Evolutionary conservation across 148 eudicot species (phyloP).

Genomic region (Talinum fruticosum): DNA sequence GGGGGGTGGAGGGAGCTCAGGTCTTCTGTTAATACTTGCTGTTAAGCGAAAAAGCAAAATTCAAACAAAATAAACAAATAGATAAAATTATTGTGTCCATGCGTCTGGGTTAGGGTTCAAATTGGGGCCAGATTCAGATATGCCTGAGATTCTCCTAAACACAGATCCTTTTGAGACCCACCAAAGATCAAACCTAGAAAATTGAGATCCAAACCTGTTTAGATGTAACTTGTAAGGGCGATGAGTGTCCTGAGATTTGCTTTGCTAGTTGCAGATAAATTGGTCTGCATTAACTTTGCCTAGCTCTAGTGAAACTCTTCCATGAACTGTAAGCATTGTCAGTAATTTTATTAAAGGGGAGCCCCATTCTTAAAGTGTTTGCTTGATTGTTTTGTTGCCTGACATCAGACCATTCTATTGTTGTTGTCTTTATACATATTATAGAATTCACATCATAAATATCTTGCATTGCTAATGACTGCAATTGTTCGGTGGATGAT

Average conservation of each 20-base stretch:
- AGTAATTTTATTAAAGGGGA: neutral
- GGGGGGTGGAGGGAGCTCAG: no score
- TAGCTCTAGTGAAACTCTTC: neutral
- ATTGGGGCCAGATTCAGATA: neutral
- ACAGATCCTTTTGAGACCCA: no score
- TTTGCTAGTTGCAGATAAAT: neutral
- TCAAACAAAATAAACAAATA: no score
- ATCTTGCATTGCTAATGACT: neutral
- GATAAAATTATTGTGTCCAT: no score
- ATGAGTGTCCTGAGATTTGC: neutral
- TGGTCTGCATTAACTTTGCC: neutral
- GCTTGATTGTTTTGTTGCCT: neutral
- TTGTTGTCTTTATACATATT: neutral
- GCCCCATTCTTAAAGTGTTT: neutral
- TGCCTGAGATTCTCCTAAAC: neutral
- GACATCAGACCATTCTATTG: neutral
- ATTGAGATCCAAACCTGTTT: neutral
- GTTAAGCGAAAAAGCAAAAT: no score
- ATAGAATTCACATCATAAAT: neutral
- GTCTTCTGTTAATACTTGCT: no score
- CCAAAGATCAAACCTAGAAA: neutral
- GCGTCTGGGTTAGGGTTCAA: no score
- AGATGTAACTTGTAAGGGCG: neutral
- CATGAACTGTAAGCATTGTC: neutral
- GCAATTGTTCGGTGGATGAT: neutral